These are phyloP conservation scores for Sporisorium iseilematis-ciliati DNA, from an alignment of 1,284 basidiomycete species.

Conservation along the genomic window DNA sequence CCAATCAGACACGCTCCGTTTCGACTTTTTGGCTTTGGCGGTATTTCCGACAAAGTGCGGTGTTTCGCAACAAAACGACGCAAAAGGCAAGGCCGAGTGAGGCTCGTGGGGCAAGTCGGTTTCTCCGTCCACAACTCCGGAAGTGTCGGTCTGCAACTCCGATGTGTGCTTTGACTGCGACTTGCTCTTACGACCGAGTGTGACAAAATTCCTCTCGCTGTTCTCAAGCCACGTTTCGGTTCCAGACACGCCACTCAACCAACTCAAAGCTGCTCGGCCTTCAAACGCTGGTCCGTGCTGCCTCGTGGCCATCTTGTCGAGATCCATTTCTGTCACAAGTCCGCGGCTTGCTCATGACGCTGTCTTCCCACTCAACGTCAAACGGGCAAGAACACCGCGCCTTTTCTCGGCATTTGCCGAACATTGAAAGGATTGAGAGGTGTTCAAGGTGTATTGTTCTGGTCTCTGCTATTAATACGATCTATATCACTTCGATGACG, in stretches of 20 bases:
- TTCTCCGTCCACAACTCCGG: background rate
- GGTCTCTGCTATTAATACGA: background rate
- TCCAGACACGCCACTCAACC: background rate
- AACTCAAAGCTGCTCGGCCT: background rate
- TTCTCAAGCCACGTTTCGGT: background rate
- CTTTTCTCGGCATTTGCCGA: too few species aligned
- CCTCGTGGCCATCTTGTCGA: background rate
- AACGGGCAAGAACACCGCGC: too few species aligned
- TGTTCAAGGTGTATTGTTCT: background rate
- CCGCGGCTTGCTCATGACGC: background rate
- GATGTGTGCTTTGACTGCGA: background rate
- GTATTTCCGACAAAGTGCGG: background rate
- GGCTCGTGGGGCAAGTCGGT: background rate
- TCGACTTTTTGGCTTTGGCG: too few species aligned
- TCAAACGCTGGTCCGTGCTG: conserved; percentile 1
- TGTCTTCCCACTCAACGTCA: too few species aligned
- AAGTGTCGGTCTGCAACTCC: conserved; percentile 2
- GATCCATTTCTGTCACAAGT: background rate
- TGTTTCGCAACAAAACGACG: too few species aligned
- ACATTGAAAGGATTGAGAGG: background rate
- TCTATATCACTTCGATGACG: conserved; percentile 17
- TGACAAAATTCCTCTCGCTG: background rate
- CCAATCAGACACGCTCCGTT: conserved; percentile 4
- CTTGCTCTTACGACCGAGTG: conserved; percentile 1
- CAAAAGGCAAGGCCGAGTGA: background rate